Conservation (phyloP, 2,329 filamentous ascomycete species). For the Aspergillus chevalieri region DNA sequence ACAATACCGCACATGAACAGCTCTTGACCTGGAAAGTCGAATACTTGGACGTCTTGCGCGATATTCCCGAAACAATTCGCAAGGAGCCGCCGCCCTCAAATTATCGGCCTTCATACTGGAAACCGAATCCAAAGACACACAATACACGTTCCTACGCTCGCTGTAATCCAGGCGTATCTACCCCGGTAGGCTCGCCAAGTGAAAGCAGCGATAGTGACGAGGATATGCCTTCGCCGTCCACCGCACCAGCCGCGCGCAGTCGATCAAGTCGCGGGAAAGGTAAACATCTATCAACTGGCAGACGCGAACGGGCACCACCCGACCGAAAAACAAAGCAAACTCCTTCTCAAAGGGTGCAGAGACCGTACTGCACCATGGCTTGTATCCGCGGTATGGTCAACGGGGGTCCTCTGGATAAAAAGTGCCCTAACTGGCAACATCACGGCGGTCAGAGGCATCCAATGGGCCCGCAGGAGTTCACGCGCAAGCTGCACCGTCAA, state of each 20-base stretch:
- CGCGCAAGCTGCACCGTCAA: constrained; percentile 11
- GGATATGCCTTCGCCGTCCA: constrained; percentile 9
- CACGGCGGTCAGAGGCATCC: constrained; percentile 25
- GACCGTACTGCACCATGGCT: constrained; percentile 16
- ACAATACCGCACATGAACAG: constrained; percentile 10
- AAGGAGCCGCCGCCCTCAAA: constrained; percentile 14
- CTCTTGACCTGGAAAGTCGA: constrained; percentile 20
- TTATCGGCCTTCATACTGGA: constrained; percentile 19
- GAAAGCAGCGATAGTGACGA: constrained; percentile 16
- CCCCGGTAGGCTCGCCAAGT: constrained; percentile 7
- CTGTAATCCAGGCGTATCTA: constrained; percentile 8
- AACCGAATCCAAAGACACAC: constrained; percentile 11
- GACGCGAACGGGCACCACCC: constrained; percentile 9
- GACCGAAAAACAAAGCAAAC: constrained; percentile 1
- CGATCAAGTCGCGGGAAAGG: constrained; percentile 18
- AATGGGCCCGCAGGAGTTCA: constrained; percentile 15
- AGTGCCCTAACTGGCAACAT: constrained; percentile 29
- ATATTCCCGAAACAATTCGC: constrained; percentile 19
- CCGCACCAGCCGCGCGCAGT: constrained; percentile 10
- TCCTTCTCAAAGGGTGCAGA: constrained; percentile 7
- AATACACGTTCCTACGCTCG: constrained; percentile 14
- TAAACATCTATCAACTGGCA: constrained; percentile 12
- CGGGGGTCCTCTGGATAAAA: constrained; percentile 13
- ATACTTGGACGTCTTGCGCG: constrained; percentile 14
- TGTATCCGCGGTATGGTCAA: constrained; percentile 16